phyloP scores from a whole-genome alignment of 2,329 filamentous ascomycete genomes.

The Colletotrichum endophyticum region DNA sequence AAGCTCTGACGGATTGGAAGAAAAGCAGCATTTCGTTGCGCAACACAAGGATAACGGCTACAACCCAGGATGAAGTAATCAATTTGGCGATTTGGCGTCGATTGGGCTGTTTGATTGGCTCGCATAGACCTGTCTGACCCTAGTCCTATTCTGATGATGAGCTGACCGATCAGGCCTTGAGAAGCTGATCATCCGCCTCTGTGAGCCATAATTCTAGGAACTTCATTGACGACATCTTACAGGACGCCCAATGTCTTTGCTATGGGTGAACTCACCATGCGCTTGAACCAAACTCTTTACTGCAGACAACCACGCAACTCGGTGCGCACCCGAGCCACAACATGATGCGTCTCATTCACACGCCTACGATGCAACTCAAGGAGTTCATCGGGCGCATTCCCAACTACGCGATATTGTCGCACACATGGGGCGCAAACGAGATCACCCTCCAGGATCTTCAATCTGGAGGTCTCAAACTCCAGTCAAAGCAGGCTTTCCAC shows the following conservation, averaged over 20 bases:
- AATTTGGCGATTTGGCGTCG: not conserved
- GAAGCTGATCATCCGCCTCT: not conserved
- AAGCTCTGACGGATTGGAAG: not conserved
- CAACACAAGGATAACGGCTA: not conserved
- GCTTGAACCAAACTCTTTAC: not conserved
- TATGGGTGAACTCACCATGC: not conserved
- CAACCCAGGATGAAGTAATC: not conserved
- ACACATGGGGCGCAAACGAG: not conserved
- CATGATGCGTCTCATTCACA: conserved; percentile 1
- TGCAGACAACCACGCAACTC: not conserved
- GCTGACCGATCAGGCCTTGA: not conserved
- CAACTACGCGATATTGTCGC: not conserved
- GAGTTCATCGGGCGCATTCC: conserved; percentile 1
- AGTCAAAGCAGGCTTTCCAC: not conserved
- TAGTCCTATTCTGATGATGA: not conserved
- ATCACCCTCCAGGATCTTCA: not conserved
- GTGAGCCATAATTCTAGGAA: not conserved
- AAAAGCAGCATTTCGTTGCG: not conserved
- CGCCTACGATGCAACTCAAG: not conserved
- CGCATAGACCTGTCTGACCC: not conserved
- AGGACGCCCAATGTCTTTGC: not conserved
- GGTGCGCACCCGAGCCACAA: not conserved
- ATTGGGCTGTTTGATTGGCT: not conserved
- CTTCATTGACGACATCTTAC: not conserved
- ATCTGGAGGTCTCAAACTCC: not conserved